Conservation (phyloP, 805 yeast genomes). For the Komagataella pseudopastoris region DNA sequence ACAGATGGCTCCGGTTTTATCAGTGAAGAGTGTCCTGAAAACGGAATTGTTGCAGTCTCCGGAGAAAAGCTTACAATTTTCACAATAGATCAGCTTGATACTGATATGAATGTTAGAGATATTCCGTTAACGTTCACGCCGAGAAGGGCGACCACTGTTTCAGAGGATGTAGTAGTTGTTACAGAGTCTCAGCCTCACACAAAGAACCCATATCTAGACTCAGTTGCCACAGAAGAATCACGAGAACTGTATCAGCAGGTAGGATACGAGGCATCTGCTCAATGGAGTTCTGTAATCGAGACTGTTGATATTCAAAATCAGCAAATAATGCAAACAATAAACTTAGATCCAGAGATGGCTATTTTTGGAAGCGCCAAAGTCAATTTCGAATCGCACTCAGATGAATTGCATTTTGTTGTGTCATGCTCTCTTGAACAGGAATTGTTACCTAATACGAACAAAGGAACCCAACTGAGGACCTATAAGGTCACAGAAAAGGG, state of each 20-base stretch:
- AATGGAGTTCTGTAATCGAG: constrained; percentile 45
- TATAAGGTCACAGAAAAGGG: constrained; percentile 22
- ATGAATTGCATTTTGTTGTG: constrained; percentile 25
- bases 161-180: constrained; percentile 16
- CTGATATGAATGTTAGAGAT: constrained; percentile 21
- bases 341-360: constrained; percentile 27
- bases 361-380: constrained; percentile 24
- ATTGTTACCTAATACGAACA: constrained; percentile 15
- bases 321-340: constrained; percentile 27
- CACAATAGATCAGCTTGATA: constrained; percentile 27
- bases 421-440: constrained; percentile 23
- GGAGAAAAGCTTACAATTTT: constrained; percentile 40
- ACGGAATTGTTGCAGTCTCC: constrained; percentile 52
- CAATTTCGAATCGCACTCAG: constrained; percentile 14
- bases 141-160: constrained; percentile 13
- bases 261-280: constrained; percentile 20
- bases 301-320: constrained; percentile 22
- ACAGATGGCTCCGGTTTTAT: constrained; percentile 36
- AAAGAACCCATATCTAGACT: constrained; percentile 16
- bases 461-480: constrained; percentile 19
- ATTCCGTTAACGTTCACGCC: constrained; percentile 39
- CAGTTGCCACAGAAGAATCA: constrained; percentile 13
- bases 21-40: constrained; percentile 44
- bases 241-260: constrained; percentile 29
- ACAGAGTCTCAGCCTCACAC: constrained; percentile 31